Evolutionary conservation across 176 grass and related monocot species (phyloP).

Genomic region (Oryza brachyantha): DNA sequence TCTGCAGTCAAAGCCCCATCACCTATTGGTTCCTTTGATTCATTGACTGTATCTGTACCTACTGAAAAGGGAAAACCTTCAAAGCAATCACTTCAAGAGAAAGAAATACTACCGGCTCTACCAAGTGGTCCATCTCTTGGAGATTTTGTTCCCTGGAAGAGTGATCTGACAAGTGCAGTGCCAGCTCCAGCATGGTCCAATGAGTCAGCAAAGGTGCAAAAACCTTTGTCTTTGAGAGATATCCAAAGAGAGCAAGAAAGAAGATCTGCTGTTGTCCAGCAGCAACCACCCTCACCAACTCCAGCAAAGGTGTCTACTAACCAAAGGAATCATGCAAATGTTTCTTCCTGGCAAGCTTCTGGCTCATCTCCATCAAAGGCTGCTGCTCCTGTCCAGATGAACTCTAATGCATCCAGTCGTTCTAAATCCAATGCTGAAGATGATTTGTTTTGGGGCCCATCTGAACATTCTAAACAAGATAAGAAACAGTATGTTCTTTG

Average conservation of each 20-base stretch:
- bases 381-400: conserved; percentile 52
- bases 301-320: conserved; percentile 45
- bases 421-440: conserved; percentile 78
- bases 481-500: conserved; percentile 65
- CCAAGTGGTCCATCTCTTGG: conserved; percentile 75
- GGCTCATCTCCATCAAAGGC: conserved; percentile 79
- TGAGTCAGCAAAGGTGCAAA: conserved; percentile 70
- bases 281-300: conserved; percentile 39
- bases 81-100: conserved; percentile 56
- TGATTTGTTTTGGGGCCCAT: conserved; percentile 96
- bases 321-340: conserved; percentile 50
- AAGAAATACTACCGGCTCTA: conserved; percentile 58
- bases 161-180: conserved; percentile 50
- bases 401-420: conserved; percentile 47
- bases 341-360: conserved; percentile 70
- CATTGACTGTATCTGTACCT: conserved; percentile 33
- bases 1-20: conserved; percentile 49
- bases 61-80: conserved; percentile 53
- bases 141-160: conserved; percentile 96
- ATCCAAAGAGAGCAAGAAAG: conserved; percentile 91
- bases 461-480: conserved; percentile 79
- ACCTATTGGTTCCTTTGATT: conserved; percentile 50
- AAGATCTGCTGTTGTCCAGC: conserved; percentile 47
- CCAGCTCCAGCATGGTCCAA: conserved; percentile 82
- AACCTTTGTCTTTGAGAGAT: conserved; percentile 71